These are phyloP conservation scores for Colletotrichum sp. DNA, from an alignment of 2,329 filamentous ascomycete species.

Conservation along the genomic window DNA sequence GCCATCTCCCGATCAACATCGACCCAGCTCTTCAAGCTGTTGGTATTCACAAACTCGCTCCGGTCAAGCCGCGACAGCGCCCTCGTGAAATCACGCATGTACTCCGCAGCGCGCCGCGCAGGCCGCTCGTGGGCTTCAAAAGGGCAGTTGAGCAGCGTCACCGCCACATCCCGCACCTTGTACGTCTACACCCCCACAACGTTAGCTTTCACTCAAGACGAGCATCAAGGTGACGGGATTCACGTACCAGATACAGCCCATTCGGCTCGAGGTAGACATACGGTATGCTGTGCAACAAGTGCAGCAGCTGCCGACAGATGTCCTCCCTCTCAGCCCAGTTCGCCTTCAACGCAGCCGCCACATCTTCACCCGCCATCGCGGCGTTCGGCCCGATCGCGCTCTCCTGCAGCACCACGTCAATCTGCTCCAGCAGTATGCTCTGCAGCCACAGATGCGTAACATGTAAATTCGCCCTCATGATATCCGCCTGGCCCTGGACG, in stretches of 20 bases:
- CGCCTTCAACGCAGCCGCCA: slow-evolving; percentile 8
- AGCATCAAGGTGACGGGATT: neutral
- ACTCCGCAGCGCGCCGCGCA: slow-evolving; percentile 29
- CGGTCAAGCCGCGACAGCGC: slow-evolving; percentile 32
- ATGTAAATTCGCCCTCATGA: slow-evolving; percentile 38
- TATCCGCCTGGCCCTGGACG: slow-evolving; percentile 24
- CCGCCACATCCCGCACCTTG: slow-evolving; percentile 40
- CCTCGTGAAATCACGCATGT: slow-evolving; percentile 32
- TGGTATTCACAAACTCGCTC: slow-evolving; percentile 35
- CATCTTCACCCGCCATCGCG: neutral
- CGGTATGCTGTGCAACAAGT: slow-evolving; percentile 36
- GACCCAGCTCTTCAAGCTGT: slow-evolving; percentile 34
- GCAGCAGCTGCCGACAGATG: slow-evolving; percentile 39
- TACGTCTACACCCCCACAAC: slow-evolving; percentile 22
- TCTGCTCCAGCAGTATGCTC: slow-evolving; percentile 36
- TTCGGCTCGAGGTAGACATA: slow-evolving; percentile 36
- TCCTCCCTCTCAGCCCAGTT: slow-evolving; percentile 39
- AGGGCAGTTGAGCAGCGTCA: slow-evolving; percentile 36
- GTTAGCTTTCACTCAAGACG: neutral
- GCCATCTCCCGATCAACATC: slow-evolving; percentile 24
- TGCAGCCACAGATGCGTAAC: slow-evolving; percentile 43
- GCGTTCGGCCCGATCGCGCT: neutral
- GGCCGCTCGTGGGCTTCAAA: slow-evolving; percentile 30
- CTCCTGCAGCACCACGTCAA: slow-evolving; percentile 30
- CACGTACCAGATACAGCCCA: slow-evolving; percentile 35